Base-by-base conservation (phyloP, 106 monocot species). In the Dioscorea alata region DNA sequence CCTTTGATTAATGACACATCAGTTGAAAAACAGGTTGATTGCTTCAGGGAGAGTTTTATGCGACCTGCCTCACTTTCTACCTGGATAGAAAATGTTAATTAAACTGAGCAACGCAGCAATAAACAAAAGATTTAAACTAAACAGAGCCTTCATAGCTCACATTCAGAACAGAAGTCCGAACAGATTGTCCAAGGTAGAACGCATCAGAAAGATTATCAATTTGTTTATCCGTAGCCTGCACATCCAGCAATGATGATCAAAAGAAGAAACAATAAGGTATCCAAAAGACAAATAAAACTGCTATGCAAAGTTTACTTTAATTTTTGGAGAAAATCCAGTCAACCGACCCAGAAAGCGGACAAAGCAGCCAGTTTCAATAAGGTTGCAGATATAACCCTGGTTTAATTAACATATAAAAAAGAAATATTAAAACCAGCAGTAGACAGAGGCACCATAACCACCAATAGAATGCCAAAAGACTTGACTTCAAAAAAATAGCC, bases 271-370 rank as follows among this genome's bases (percentile, higher is more conserved):
- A 20, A 77, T 25, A 51, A 53, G 6, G 51, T 7, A 49, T 33
- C 13, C 53, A n/a, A 21, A 63, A 54, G 8, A 61, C n/a, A 69
- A 67, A 74, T 59, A 70, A 14, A 60, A 61, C 25, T 8, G 54
- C 54, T 4, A 49, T 59, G 25, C 34, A 50, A 79, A 9, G 1
- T 53, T 56, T 86, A 97, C 92, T 80, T 80, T 92, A 64, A 72
- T 71, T 76, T 87, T 77, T 15, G 86, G 81, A 62, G 76, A 87
- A 69, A 92, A 99, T 75, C 92, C 97, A 65, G 92, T 99, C 60
- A 99, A 77, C 49, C 76, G 81, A 49, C 97, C 97, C 78, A 99
- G 82, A 83, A 89, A 99, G 13, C 97, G 92, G 79, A 99, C 83
- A 76, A 99, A 99, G 59, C 89, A 92, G 12, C 97, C 97, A 65